Conservation (phyloP, 345 rosid genomes). For the Bruguiera sexangula region DNA sequence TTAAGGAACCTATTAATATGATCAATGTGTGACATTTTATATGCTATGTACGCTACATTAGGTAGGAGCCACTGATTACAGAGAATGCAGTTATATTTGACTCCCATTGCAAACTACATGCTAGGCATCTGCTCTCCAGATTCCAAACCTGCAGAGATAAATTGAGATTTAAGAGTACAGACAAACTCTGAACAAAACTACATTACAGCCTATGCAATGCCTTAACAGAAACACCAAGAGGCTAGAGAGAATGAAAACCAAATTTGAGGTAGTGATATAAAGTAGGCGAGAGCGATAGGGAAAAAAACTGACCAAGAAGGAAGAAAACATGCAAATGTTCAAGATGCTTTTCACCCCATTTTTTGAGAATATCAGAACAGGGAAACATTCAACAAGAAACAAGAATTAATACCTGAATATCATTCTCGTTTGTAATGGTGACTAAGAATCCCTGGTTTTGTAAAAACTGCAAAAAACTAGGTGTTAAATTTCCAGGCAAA, state of each 20-base stretch:
- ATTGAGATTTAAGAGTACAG: not conserved
- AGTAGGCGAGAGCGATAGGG: too few species aligned
- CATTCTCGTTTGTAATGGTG: conserved; percentile 60
- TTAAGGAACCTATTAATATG: conserved; percentile 11
- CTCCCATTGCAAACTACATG: conserved; percentile 61
- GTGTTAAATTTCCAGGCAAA: not conserved
- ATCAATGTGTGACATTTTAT: conserved; percentile 2
- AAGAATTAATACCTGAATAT: conserved; percentile 60
- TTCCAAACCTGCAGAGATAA: conserved; percentile 71
- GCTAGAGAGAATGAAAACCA: too few species aligned
- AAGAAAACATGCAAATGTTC: too few species aligned
- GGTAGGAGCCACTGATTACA: conserved; percentile 62
- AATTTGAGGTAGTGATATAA: too few species aligned
- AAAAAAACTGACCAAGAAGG: too few species aligned
- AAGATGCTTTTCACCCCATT: too few species aligned
- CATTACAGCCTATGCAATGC: not conserved
- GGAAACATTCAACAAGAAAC: not conserved
- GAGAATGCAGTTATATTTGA: conserved; percentile 79
- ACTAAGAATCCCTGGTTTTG: conserved; percentile 73
- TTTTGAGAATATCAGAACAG: too few species aligned
- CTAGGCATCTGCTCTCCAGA: conserved; percentile 53
- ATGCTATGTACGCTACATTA: conserved; percentile 48
- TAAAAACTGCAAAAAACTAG: conserved; percentile 53
- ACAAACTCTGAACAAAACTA: not conserved
- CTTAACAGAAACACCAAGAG: not conserved